Evolutionary conservation across 164 flowering plant species (phyloP), one percentile per base, ranked within the genome.

Genomic region (Stephania cephalantha): DNA sequence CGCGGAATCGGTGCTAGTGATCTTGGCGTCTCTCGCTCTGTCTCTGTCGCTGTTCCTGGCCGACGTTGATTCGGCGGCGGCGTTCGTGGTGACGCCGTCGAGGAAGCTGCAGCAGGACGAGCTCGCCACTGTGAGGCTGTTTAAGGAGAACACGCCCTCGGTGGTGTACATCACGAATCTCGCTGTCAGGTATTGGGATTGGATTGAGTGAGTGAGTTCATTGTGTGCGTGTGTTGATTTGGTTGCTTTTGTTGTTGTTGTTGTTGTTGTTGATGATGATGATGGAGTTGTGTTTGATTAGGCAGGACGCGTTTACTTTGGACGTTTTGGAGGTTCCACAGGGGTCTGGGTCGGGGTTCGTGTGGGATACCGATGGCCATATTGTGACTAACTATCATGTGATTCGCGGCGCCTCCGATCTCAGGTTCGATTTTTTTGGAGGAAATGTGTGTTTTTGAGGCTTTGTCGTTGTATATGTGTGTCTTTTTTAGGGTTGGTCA

Each of bases 381-480:
- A 79, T 95, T 83, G 97, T 93, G 73, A 95, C 99, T 31, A 95
- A 95, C 84, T 95, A 90, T 85, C 99, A 95, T 80, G 99, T 95
- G 46, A 95, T 95, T 85, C 97, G 97, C 1, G 97, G 95, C 46
- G 99, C 99, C 20, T 95, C 99, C 78, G 99, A 95, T 90, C 91
- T 95, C 84, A 91, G 85, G 99, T 95, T 75, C n/a, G 88, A 81
- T 45, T 46, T n/a, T 55, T 9, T 61, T 10, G 25, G 0, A 7
- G 71, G 25, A 35, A 31, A 9, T 58, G n/a, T 73, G 42, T 35
- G 42, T 75, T 68, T 18, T 30, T 42, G 22, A 4, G 30, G 30
- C 10, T n/a, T 15, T 29, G 44, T 12, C 10, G 10, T 22, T 67
- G 25, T 5, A 29, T 9, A 29, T 1, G 69, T 67, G n/a, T n/a